phyloP scores from a whole-genome alignment of 2,329 filamentous ascomycete species.

The Alternaria postmessia region DNA sequence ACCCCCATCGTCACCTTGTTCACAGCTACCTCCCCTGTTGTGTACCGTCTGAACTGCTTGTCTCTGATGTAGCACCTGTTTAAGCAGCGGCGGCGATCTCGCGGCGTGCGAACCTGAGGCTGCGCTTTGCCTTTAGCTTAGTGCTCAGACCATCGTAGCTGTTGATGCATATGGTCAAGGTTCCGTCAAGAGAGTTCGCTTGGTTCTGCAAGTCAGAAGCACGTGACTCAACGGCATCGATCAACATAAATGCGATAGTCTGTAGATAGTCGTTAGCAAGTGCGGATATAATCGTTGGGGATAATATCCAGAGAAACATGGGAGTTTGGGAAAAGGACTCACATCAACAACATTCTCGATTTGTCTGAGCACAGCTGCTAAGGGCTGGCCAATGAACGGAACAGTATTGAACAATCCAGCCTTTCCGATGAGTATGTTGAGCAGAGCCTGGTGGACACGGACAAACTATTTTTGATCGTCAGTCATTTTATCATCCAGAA shows the following conservation, averaged over 20 bases:
- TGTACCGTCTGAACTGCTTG: neutral
- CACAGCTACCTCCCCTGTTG: neutral
- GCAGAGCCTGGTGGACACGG: constrained; percentile 24
- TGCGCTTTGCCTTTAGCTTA: neutral
- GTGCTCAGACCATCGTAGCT: neutral
- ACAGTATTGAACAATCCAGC: constrained; percentile 21
- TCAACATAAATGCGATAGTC: constrained; percentile 7
- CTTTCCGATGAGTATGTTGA: constrained; percentile 30
- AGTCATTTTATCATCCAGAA: neutral
- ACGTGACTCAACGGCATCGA: neutral
- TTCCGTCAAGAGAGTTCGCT: neutral
- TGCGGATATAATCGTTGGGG: neutral
- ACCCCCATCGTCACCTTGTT: neutral
- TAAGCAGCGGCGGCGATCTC: neutral
- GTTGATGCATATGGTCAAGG: neutral
- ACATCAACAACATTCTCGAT: constrained; percentile 27
- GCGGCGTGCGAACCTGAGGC: neutral
- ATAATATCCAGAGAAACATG: neutral
- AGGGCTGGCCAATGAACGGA: constrained; percentile 21
- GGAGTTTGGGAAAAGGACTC: neutral
- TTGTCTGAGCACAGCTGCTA: constrained; percentile 23
- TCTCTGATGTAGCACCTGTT: neutral
- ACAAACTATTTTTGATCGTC: constrained; percentile 19
- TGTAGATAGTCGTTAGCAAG: neutral
- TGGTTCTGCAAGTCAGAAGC: neutral